Conservation (phyloP, 257 asterid genomes). For the Eucommia ulmoides region DNA sequence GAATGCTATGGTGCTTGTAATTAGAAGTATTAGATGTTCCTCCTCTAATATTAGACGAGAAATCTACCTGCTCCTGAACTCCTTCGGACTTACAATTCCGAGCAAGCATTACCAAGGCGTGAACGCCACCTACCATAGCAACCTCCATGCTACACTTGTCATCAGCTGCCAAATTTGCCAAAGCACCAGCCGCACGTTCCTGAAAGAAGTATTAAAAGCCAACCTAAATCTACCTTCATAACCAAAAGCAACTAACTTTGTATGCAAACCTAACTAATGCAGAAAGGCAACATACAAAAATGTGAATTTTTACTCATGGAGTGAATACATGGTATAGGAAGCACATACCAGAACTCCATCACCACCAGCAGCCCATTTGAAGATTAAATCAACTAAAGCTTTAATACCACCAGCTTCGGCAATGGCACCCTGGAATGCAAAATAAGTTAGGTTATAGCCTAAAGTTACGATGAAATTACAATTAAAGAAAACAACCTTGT, state of each 20-base stretch:
- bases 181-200: constrained; percentile 94
- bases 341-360: constrained; percentile 71
- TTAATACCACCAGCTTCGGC: constrained; percentile 83
- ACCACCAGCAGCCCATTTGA: constrained; percentile 68
- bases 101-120: constrained; percentile 64
- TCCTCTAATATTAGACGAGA: neutral
- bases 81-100: constrained; percentile 67
- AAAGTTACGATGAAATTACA: neutral
- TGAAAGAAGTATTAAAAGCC: constrained; percentile 19
- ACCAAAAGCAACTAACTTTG: neutral
- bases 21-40: too few relatives aligned
- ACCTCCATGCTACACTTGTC: constrained; percentile 85
- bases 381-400: constrained; percentile 73
- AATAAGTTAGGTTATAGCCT: constrained; percentile 3
- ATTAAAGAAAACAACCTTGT: constrained; percentile 38
- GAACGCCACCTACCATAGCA: constrained; percentile 66
- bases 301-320: too few relatives aligned
- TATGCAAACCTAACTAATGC: neutral
- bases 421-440: constrained; percentile 51
- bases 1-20: too few relatives aligned
- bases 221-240: neutral
- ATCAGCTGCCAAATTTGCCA: constrained; percentile 93
- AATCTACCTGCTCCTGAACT: constrained; percentile 78
- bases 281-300: neutral
- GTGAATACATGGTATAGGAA: neutral